Percentiles rank a stretch among this genome's conserved stretches.
Conservation (phyloP, 2,329 filamentous ascomycete genomes). For the Leptoxyphium fumago region DNA sequence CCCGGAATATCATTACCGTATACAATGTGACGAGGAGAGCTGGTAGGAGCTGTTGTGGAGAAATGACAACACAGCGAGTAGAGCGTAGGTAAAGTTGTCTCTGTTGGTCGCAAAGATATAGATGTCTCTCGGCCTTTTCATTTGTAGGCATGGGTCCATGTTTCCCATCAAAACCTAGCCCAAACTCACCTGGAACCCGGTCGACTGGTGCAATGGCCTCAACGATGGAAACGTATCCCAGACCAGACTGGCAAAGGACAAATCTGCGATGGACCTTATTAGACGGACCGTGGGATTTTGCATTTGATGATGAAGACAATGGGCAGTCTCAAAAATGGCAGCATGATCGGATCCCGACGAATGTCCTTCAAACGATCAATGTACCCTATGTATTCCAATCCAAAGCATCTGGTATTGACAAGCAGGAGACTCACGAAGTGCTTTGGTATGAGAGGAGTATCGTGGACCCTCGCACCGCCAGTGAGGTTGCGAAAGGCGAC, state of each 20-base stretch:
- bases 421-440: constrained; percentile 49
- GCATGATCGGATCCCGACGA: constrained; percentile 9
- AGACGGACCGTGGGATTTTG: constrained; percentile 48
- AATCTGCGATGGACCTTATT: constrained; percentile 44
- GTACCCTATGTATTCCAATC: constrained; percentile 54
- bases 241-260: constrained; percentile 48
- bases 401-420: constrained; percentile 46
- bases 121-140: too few relatives aligned
- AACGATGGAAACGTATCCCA: constrained; percentile 35
- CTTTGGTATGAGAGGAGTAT: constrained; percentile 46
- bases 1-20: too few relatives aligned
- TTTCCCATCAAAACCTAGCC: too few relatives aligned
- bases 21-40: too few relatives aligned
- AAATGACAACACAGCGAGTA: too few relatives aligned
- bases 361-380: constrained; percentile 41
- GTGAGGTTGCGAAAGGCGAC: constrained; percentile 20
- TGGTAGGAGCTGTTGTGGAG: too few relatives aligned
- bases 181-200: too few relatives aligned
- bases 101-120: too few relatives aligned
- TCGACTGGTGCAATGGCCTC: constrained; percentile 16
- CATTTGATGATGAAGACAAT: constrained; percentile 50
- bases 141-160: too few relatives aligned
- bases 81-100: too few relatives aligned
- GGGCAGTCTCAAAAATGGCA: constrained; percentile 43
- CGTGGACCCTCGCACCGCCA: constrained; percentile 11